Conservation (phyloP, 1,284 basidiomycete genomes). For the Cryptococcus maquisensis region DNA sequence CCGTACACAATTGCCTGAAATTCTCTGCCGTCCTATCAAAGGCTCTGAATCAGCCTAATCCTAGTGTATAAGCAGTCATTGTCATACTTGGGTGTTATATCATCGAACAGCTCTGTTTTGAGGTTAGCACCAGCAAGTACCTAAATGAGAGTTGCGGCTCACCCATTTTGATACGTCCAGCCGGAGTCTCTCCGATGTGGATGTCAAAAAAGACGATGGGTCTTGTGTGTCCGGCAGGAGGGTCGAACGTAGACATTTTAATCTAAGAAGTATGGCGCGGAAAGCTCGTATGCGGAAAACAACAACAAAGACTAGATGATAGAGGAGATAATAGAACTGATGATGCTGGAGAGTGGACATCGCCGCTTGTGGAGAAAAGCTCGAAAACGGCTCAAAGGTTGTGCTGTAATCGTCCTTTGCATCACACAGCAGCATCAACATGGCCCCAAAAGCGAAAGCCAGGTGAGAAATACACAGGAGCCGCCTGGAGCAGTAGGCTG, state of each 20-base stretch:
- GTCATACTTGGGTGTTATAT: conserved; percentile 44
- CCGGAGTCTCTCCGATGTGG: conserved; percentile 89
- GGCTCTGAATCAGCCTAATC: background rate
- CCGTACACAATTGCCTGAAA: conserved; percentile 94
- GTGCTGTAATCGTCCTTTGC: background rate
- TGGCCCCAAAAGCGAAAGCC: conserved; percentile 58
- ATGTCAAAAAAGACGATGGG: conserved; percentile 97
- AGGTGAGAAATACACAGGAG: conserved; percentile 44
- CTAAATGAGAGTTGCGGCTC: conserved; percentile 4
- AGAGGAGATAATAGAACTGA: background rate
- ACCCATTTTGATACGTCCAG: conserved; percentile 89
- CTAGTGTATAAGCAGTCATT: background rate
- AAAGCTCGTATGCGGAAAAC: background rate
- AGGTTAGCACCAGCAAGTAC: background rate
- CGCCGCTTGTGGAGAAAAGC: background rate
- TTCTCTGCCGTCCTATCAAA: conserved; percentile 82
- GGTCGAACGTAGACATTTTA: conserved; percentile 28
- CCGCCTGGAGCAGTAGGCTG: background rate
- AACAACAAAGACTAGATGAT: background rate
- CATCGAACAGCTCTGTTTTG: conserved; percentile 39
- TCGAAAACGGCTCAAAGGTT: background rate
- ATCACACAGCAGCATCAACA: conserved; percentile 17
- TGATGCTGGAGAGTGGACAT: background rate
- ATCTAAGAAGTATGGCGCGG: background rate
- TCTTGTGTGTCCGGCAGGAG: conserved; percentile 51